Base-by-base conservation (phyloP, 202 grass and related monocot genomes). In the Cymbopogon flexuosus region DNA sequence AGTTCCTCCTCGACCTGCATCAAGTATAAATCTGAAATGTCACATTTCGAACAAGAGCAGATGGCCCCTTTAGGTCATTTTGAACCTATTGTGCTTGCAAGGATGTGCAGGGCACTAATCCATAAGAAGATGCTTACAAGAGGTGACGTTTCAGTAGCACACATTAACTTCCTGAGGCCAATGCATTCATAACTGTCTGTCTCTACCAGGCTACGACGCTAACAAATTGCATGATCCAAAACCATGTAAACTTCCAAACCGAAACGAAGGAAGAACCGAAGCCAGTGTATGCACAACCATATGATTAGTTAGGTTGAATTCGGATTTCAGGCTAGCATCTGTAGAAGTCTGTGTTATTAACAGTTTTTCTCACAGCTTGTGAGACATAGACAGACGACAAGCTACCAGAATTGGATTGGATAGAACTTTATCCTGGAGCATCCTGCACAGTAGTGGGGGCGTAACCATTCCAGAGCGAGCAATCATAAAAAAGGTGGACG, bases 1-100 rank as follows among this genome's bases (percentile, higher is more conserved):
- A 99, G 74, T 58, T 96, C 90, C 68, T 99, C 92, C 74, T 99
- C 96, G 39, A 96, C 78, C 96, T 99, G 64, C 68, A 78, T 14
- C 30, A 27, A 39, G 64, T 71, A 83, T 1, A 84, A 66, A 37
- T 14, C 1, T n/a, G 8, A 57, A 57, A 0, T 22, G 52, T 61
- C 58, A 61, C 0, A 29, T 61, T 61, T 1, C 3, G 21, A 73
- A 65, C 23, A 76, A 13, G 56, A 68, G 23, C n/a, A 68, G 37
- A 47, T 0, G 11, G 4, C 31, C 31, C 31, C 31, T 3, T 33
- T 35, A 68, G 24, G 18, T 84, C 1, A 8, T 13, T 35, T 68
- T 21, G 12, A 49, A 27, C 27, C 27, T 27, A 27, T 27, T 27
- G 27, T 27, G 27, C 27, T 27, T 27, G 27, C 27, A 27, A 27